Evolutionary conservation across 2,329 filamentous ascomycete genomes (phyloP).

Genomic region (Pseudogymnoascus sp.): DNA sequence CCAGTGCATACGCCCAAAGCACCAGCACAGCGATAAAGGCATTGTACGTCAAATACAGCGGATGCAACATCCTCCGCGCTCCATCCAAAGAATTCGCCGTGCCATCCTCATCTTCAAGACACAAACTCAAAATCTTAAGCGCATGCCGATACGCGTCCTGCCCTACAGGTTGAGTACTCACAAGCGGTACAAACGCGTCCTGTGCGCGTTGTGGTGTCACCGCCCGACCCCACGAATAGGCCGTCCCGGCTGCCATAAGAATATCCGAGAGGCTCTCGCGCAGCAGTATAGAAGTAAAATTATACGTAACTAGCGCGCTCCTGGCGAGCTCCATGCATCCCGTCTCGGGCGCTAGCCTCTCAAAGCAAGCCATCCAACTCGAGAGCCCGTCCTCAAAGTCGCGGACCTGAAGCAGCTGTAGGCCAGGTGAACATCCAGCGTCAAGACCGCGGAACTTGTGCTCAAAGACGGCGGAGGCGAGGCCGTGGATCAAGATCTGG

Average conservation of each 20-base stretch:
- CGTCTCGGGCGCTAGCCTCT: constrained; percentile 15
- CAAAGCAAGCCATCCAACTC: constrained; percentile 17
- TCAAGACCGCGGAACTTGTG: constrained; percentile 18
- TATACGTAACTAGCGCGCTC: constrained; percentile 18
- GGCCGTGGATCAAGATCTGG: constrained; percentile 19
- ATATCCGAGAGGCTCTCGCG: constrained; percentile 20
- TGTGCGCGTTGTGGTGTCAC: constrained; percentile 21
- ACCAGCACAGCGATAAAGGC: constrained; percentile 7
- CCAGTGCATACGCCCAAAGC: constrained; percentile 4
- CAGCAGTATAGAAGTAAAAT: constrained; percentile 18
- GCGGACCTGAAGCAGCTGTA: constrained; percentile 12
- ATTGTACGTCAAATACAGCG: constrained; percentile 8
- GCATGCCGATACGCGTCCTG: constrained; percentile 20
- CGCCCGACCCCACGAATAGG: constrained; percentile 18
- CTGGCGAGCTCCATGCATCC: constrained; percentile 14
- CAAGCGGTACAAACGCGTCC: constrained; percentile 18
- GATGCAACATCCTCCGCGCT: not conserved
- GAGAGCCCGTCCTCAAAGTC: constrained; percentile 19
- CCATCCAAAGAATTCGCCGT: not conserved
- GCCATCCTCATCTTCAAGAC: constrained; percentile 14
- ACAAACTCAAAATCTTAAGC: constrained; percentile 18
- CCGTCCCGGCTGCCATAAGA: constrained; percentile 21
- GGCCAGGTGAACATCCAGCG: constrained; percentile 13
- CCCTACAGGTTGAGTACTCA: constrained; percentile 17
- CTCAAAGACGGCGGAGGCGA: constrained; percentile 19